Conservation (phyloP, 176 grass and related monocot genomes). For the Aegilops sharonensis region DNA sequence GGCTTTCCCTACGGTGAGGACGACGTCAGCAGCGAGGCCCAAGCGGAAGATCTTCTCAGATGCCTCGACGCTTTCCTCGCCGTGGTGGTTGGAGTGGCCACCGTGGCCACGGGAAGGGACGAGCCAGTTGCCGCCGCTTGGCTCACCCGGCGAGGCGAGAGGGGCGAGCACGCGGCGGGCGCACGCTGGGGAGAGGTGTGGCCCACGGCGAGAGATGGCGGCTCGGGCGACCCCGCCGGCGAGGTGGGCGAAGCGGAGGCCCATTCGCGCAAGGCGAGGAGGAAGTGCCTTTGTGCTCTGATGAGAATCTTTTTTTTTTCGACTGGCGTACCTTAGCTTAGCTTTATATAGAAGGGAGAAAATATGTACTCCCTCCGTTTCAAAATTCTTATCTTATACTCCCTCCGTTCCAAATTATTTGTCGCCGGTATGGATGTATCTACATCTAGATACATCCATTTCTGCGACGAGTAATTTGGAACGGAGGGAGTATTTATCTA, state of each 20-base stretch:
- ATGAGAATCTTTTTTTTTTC: neutral
- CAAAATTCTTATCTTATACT: too few species aligned
- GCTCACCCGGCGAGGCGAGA: neutral
- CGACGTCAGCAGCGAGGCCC: slow-evolving; percentile 61
- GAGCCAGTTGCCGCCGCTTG: slow-evolving; percentile 39
- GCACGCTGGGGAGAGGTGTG: neutral
- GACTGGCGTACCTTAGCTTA: too few species aligned
- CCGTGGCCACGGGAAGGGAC: slow-evolving; percentile 38
- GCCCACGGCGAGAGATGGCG: slow-evolving; percentile 5
- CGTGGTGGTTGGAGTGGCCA: slow-evolving; percentile 42
- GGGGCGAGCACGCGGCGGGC: slow-evolving; percentile 2
- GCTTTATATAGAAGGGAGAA: too few species aligned
- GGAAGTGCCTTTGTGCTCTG: neutral
- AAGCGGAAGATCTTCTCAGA: slow-evolving; percentile 67
- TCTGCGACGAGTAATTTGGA: too few species aligned
- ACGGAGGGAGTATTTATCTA: too few species aligned
- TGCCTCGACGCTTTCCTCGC: slow-evolving; percentile 25
- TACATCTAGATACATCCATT: too few species aligned
- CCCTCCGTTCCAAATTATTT: too few species aligned
- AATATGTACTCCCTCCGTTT: too few species aligned
- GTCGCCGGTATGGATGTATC: too few species aligned
- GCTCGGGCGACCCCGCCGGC: slow-evolving; percentile 20
- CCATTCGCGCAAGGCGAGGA: slow-evolving; percentile 39
- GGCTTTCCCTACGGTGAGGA: slow-evolving; percentile 61
- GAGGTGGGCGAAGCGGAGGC: slow-evolving; percentile 54